Base-by-base conservation (phyloP, 768 basidiomycete genomes). In the Pisolithus albus region DNA sequence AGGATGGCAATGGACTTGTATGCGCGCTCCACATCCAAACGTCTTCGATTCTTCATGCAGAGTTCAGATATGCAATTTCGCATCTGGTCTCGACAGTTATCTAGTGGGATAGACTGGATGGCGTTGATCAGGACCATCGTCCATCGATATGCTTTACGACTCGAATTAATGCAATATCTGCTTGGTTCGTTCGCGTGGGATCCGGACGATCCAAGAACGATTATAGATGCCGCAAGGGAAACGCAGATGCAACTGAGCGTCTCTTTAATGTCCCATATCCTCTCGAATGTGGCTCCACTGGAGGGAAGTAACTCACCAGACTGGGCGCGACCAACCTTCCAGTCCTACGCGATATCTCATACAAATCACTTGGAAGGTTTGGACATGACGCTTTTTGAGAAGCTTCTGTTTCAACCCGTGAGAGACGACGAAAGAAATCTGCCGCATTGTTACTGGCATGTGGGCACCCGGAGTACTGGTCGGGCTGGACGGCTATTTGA, bases 401-500 rank as follows among this genome's bases (percentile, higher is more conserved):
- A 23, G 0, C 26, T 67, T 23, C 56, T 72, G 21, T 52, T 70
- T 4, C 49, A 42, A 5, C 61, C 53, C 5, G 21, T 72, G 2
- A 60, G 61, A 16, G 4, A 75, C 73, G 0, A 69, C 53, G 2
- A 66, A 61, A 36, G 77, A 79, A 55, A 76, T 78, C 23, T 80
- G 77, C 50, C 66, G 75, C 0, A 70, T 73, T 0, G 53, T 74
- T 28, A 74, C 75, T 4, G 64, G 58, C 40, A 69, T 80, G 57
- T 81, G 79, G 79, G 74, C 74, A 0, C 60, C 71, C 5, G 78
- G 75, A 2, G 55, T 58, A 5, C 21, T 51, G 4, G 57, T 43
- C 0, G 64, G 64, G 0, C 18, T 66, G 9, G 64, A 65, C 38
- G 11, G 5, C 4, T 15, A 1, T 4, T 46, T 57, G 6, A 56